Percentiles rank a stretch among this genome's conserved stretches.
phyloP scores from a whole-genome alignment of 2,329 filamentous ascomycete genomes.

The Hyphodiscus sp. region DNA sequence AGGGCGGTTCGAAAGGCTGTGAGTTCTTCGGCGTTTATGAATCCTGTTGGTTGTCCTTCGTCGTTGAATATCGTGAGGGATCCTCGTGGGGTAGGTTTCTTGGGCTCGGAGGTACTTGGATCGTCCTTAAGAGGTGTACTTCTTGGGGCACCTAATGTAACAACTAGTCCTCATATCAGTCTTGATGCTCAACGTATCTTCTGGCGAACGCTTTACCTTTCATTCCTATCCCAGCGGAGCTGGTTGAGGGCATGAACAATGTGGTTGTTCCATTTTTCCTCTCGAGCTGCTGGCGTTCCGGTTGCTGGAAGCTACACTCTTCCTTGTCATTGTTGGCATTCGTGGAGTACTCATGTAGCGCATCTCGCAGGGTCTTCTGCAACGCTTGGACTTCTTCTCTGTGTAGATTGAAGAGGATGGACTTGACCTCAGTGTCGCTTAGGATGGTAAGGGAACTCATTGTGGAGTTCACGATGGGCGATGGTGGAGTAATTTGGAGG shows the following conservation, averaged over 20 bases:
- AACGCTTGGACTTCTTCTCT: slow-evolving; percentile 47
- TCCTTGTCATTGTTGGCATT: slow-evolving; percentile 36
- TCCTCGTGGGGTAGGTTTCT: slow-evolving; percentile 45
- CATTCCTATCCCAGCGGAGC: slow-evolving; percentile 56
- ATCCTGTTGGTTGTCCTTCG: slow-evolving; percentile 55
- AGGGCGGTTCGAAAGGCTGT: slow-evolving; percentile 78
- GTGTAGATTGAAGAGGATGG: slow-evolving; percentile 47
- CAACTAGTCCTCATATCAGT: slow-evolving; percentile 39
- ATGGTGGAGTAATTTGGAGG: background rate
- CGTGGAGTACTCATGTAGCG: slow-evolving; percentile 57
- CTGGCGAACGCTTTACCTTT: slow-evolving; percentile 45
- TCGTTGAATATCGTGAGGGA: slow-evolving; percentile 63
- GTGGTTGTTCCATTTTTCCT: slow-evolving; percentile 51
- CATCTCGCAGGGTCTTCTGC: slow-evolving; percentile 40
- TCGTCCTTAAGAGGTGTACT: slow-evolving; percentile 24
- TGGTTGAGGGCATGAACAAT: slow-evolving; percentile 68
- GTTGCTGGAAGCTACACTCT: slow-evolving; percentile 44
- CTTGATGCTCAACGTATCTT: background rate
- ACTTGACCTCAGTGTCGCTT: slow-evolving; percentile 49
- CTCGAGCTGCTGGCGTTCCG: slow-evolving; percentile 42
- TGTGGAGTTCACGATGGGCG: slow-evolving; percentile 10
- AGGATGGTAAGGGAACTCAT: slow-evolving; percentile 53
- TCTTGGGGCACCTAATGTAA: slow-evolving; percentile 49
- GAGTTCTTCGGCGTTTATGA: slow-evolving; percentile 66
- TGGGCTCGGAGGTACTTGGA: slow-evolving; percentile 33